Evolutionary conservation across 805 yeast species (phyloP).

Genomic region (Candida berthetii): DNA sequence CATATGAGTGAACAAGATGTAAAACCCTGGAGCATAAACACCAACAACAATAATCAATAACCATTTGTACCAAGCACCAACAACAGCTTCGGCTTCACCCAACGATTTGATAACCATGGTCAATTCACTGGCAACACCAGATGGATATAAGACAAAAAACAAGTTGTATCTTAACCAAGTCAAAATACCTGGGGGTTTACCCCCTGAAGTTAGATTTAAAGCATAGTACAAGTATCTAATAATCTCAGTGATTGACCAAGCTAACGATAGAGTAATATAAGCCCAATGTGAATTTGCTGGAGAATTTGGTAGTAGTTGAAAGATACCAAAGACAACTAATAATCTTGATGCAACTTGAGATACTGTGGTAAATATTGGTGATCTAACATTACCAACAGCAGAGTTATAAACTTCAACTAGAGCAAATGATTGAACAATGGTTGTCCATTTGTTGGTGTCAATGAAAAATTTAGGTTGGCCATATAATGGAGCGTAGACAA

Average conservation of each 20-base stretch:
- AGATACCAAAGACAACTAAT: conserved; percentile 76
- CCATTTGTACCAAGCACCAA: conserved; percentile 46
- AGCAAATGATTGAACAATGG: conserved; percentile 73
- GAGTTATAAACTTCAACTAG: conserved; percentile 77
- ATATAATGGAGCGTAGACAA: conserved; percentile 28
- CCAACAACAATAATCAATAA: conserved; percentile 50
- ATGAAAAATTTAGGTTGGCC: conserved; percentile 68
- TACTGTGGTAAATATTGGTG: conserved; percentile 78
- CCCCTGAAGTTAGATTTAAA: conserved; percentile 45
- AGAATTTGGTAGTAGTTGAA: conserved; percentile 66
- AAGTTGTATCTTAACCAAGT: conserved; percentile 77
- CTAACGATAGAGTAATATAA: conserved; percentile 61
- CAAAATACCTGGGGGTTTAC: conserved; percentile 50
- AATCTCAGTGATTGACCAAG: conserved; percentile 95
- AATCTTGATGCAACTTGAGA: conserved; percentile 87
- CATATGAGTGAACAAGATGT: conserved; percentile 82
- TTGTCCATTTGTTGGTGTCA: conserved; percentile 51
- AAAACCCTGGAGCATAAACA: conserved; percentile 83
- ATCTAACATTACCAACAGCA: conserved; percentile 70
- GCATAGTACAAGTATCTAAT: conserved; percentile 88
- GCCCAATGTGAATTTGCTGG: conserved; percentile 55
- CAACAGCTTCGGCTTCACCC: conserved; percentile 51
- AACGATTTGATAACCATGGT: conserved; percentile 64
- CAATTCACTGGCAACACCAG: conserved; percentile 87
- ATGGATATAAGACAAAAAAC: conserved; percentile 79